These are phyloP conservation scores for Phytopythium cucurbitacearum DNA, from an alignment of 352 stramenopile genomes.

Conservation along the genomic window DNA sequence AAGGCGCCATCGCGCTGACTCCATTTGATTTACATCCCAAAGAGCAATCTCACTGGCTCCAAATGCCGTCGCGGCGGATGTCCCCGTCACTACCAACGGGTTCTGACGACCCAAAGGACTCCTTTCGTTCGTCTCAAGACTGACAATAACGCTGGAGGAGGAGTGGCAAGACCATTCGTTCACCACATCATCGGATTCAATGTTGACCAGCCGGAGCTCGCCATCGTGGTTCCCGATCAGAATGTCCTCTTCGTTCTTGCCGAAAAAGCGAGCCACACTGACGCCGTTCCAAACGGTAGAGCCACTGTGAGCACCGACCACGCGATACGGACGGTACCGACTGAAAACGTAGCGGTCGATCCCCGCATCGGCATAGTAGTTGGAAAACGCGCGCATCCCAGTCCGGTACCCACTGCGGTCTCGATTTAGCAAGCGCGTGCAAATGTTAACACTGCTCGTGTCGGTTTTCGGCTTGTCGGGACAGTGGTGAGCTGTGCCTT, in stretches of 20 bases:
- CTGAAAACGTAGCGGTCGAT: constrained; percentile 79
- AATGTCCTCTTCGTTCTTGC: constrained; percentile 54
- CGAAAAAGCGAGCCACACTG: constrained; percentile 62
- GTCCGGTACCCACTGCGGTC: constrained; percentile 41
- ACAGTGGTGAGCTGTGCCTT: constrained; percentile 58
- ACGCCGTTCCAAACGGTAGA: constrained; percentile 54
- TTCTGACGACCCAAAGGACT: constrained; percentile 53
- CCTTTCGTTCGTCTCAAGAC: constrained; percentile 64
- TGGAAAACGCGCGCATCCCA: constrained; percentile 37
- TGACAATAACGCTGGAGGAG: constrained; percentile 59
- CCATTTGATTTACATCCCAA: constrained; percentile 70
- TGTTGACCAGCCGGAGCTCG: constrained; percentile 50
- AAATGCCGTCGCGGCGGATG: constrained; percentile 41
- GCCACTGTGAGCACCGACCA: constrained; percentile 42
- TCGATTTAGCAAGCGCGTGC: constrained; percentile 48
- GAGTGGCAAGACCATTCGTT: constrained; percentile 75
- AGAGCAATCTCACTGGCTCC: constrained; percentile 57
- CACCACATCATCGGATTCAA: constrained; percentile 58
- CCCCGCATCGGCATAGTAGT: constrained; percentile 52
- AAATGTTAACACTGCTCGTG: constrained; percentile 61
- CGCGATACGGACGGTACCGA: constrained; percentile 65
- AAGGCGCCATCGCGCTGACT: constrained; percentile 62
- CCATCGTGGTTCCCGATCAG: constrained; percentile 76
- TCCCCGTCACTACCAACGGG: constrained; percentile 50
- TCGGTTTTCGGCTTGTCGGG: constrained; percentile 50